Base-by-base conservation (phyloP, 2,329 filamentous ascomycete species). In the Colletotrichum sp. region DNA sequence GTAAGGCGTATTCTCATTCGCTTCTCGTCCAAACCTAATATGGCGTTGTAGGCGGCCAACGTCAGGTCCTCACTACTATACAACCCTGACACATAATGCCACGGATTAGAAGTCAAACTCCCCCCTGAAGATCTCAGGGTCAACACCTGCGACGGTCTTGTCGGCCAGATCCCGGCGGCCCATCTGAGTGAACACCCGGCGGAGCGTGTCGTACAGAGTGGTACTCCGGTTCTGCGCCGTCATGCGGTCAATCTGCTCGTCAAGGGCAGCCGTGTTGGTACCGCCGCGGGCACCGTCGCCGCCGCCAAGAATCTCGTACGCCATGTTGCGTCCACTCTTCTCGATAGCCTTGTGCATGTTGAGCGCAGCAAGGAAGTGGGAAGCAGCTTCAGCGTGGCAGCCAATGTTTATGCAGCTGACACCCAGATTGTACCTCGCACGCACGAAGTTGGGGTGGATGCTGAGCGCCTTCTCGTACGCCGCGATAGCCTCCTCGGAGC, bases 391-490 rank as follows among this genome's bases (percentile, higher is more conserved):
- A 18, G 95, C 94, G 84, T 96, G 96, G 85, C 96, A 98, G 71
- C 96, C 96, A 80, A 99, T 98, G 86, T 99, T 99, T 85, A 99
- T 99, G 85, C 97, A 99, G 76, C 93, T 95, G 12, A 99, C 97
- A 62, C 97, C 97, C 2, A 99, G 92, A 85, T 99, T 99, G 88
- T 99, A 99, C 60, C 97, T 92, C 4, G 97, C 97, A 75, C 97
- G 95, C 21, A 99, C 98, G 83, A 99, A 99, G 87, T 99, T 99
- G 71, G 96, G 95, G 72, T 96, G 94, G 76, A 98, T 91, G 59
- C 93, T 94, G 10, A 99, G 91, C 0, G 97, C 97, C 83, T 96
- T 95, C 81, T 98, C 96, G 85, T 99, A 99, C 1, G 97, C 97
- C 60, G 96, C 95, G 81, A 99, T 99, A 75, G 97, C 97, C 85